Evolutionary conservation across 257 asterid genomes (phyloP), one percentile per base, ranked within the genome.

Genomic region (Rhazya stricta): DNA sequence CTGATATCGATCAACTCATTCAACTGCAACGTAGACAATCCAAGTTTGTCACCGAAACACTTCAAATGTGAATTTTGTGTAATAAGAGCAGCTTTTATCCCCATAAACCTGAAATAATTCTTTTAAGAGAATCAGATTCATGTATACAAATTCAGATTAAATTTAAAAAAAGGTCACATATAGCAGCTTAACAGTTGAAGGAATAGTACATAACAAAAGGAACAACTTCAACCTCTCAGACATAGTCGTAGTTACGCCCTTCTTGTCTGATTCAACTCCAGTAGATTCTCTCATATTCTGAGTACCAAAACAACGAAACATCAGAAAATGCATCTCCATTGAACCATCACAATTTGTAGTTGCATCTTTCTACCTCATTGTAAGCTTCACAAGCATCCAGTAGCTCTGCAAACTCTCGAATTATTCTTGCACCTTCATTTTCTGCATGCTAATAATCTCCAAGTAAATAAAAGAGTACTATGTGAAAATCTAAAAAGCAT

Each of bases 41-140:
- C 99, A 37, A 86, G 82, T 72, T 65, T 85, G 70, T 70, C 78
- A 34, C 89, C 96, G 30, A 92, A 84, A 27, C 82, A 79, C 78
- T 83, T 86, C 85, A 92, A 63, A 57, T 74, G 74, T 46, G 71
- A 73, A 82, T 86, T 83, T 23, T 86, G 83, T 54, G 92, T 83
- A 62, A 91, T 63, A 61, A 91, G 37, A 75, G 96, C 95, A 66
- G 95, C 92, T 81, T 87, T 91, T 96, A 93, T 81, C 72, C 97
- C 98, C 93, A 87, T 89, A 85, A 93, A 93, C 89, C 98, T 91
- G 84, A 81, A 79, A 81, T 43, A 61, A 81, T 27, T 61, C 0
- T 43, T 42, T 29, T 13, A 39, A 63, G 78, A 74, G 32, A 65
- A 37, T 18, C 71, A 39, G n/a, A 58, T 12, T 16, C 48, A 36